Conservation (phyloP, 1,284 basidiomycete species). For the Psilocybe mexicana region DNA sequence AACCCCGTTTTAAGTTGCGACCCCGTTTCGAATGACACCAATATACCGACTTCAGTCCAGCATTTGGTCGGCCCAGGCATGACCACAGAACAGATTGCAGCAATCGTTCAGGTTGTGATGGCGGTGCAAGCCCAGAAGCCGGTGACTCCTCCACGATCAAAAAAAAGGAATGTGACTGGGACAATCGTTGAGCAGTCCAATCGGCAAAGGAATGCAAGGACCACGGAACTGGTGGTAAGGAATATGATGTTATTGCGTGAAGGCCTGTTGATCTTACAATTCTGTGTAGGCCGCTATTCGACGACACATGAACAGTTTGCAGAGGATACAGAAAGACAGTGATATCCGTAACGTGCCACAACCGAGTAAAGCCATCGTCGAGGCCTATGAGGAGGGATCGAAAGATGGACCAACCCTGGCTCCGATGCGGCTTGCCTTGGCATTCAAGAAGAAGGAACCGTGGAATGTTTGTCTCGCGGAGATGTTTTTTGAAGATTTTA, state of each 20-base stretch:
- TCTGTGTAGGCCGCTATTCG: not conserved
- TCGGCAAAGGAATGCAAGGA: not conserved
- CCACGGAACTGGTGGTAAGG: not conserved
- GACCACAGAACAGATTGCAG: not conserved
- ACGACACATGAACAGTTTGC: not conserved
- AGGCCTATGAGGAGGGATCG: not conserved
- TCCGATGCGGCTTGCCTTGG: not conserved
- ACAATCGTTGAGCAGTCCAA: not conserved
- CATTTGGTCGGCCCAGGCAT: not conserved
- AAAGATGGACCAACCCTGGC: not conserved
- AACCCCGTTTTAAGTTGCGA: not conserved
- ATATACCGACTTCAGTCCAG: not conserved
- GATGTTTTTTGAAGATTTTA: slow-evolving; percentile 2
- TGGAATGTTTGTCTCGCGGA: not conserved
- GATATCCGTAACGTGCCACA: not conserved
- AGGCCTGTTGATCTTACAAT: not conserved
- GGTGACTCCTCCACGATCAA: not conserved
- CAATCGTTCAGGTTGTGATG: not conserved
- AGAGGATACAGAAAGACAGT: not conserved
- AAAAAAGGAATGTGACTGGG: not conserved
- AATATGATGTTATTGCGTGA: not conserved
- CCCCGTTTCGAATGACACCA: not conserved
- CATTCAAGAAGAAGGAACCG: not conserved
- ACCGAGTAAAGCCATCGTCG: not conserved
- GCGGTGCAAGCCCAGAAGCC: not conserved